Base-by-base conservation (phyloP, 1,284 basidiomycete genomes). In the Fomes fomentarius region DNA sequence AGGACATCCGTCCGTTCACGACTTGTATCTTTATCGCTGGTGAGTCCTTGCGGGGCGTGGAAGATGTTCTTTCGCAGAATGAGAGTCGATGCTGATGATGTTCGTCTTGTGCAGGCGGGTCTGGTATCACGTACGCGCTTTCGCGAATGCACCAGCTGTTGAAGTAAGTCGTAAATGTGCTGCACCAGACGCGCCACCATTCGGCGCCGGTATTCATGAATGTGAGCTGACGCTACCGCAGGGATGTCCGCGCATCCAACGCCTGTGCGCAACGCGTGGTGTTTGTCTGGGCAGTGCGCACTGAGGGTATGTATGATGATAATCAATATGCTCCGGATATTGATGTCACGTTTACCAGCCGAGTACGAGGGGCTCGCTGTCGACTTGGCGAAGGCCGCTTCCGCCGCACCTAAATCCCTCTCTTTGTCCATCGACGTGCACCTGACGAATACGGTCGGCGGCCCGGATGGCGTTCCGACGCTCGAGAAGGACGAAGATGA, bases 21-120 rank as follows among this genome's bases (percentile, higher is more conserved):
- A 75, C 74, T 0, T 72, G 73, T 5, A 64, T 82, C 17, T 64
- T 83, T 41, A 70, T 83, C 49, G 76, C 78, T 42, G 79, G 80
- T 77, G 48, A 31, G 71, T n/a, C n/a, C n/a, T n/a, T n/a, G n/a
- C n/a, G n/a, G n/a, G n/a, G n/a, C n/a, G n/a, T n/a, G n/a, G n/a
- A n/a, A n/a, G n/a, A n/a, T n/a, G n/a, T n/a, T n/a, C n/a, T n/a
- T n/a, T n/a, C n/a, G n/a, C n/a, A n/a, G n/a, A n/a, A n/a, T n/a
- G n/a, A n/a, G n/a, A n/a, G n/a, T n/a, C n/a, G n/a, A 17, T 24
- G 40, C 24, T 25, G 38, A 31, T 35, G 26, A 47, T 25, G 50
- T n/a, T 24, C 19, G 26, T 26, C 21, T 48, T 21, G 35, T 6
- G 9, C 52, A 76, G 78, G 78, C 46, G 78, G 79, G 3, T 76